Base-by-base conservation (phyloP, 1,284 basidiomycete genomes). In the Hemileia vastatrix region DNA sequence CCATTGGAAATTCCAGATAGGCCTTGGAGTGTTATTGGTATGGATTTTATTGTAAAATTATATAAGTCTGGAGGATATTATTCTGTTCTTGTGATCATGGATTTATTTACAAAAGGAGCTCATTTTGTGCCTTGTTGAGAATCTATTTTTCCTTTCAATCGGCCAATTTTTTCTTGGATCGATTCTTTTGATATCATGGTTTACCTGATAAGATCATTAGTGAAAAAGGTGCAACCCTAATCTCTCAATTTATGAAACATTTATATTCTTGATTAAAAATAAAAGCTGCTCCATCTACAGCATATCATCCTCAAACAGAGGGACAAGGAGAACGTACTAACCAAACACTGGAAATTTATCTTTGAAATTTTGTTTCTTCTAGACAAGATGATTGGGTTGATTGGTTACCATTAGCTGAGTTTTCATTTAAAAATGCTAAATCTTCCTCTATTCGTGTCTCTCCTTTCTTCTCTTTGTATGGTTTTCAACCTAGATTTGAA, bases 391-490 rank as follows among this genome's bases (percentile, higher is more conserved):
- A 69, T 50, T 75, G 71, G 74, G 18, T 9, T 11, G 54, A 67
- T 2, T 66, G 60, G 52, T 57, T 76, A 6, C 58, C 65, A 1
- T 43, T 64, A 0, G 68, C 74, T 0, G 72, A 78, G 47, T 78
- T 79, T 40, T 32, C 70, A 0, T 67, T 71, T 55, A 77, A 77
- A 66, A 72, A 77, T 48, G 64, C 66, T 0, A 27, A 64, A 0
- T 70, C 76, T 27, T 11, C 64, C 0, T 65, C 72, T 0, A 77
- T 71, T 27, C n/a, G 54, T 21, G 49, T 44, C 5, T 72, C 79
- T 1, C 80, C 80, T 0, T 81, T 81, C 72, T 77, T 70, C 33
- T 76, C 77, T 32, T 77, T 77, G 56, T 66, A 72, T 15, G 78
- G 74, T 11, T 78, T 71, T 49, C 64, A 76, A 49, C 77, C 77